Conservation (phyloP, 2,329 filamentous ascomycete species). For the Fusarium sp. region DNA sequence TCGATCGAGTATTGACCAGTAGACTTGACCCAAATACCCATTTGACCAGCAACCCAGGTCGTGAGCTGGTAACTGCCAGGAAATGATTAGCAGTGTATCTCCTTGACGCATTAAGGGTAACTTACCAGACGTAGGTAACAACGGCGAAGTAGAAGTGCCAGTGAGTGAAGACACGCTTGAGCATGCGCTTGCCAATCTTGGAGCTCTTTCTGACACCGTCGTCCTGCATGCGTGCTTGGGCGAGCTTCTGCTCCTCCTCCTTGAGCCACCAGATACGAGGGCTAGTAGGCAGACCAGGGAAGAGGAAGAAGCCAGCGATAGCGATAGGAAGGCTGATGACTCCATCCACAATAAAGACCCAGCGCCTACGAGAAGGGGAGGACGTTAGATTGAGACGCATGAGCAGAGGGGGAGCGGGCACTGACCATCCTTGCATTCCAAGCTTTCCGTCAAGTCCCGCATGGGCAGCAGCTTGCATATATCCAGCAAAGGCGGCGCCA, state of each 20-base stretch:
- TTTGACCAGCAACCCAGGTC: neutral
- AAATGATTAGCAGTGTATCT: neutral
- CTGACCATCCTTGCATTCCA: neutral
- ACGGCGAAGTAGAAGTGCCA: slow-evolving; percentile 47
- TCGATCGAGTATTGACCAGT: neutral
- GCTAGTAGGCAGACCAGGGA: slow-evolving; percentile 43
- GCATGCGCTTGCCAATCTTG: slow-evolving; percentile 43
- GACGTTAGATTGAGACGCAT: neutral
- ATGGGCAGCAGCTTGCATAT: slow-evolving; percentile 35
- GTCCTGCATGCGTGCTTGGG: slow-evolving; percentile 39
- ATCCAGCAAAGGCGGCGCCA: slow-evolving; percentile 30
- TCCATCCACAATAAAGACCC: slow-evolving; percentile 52
- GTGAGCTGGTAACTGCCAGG: neutral
- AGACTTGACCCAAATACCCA: neutral
- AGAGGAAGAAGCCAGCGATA: slow-evolving; percentile 44
- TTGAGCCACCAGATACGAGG: slow-evolving; percentile 43
- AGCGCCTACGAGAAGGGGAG: slow-evolving; percentile 32
- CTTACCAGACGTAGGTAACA: slow-evolving; percentile 37
- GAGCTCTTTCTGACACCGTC: slow-evolving; percentile 37
- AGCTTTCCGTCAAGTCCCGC: slow-evolving; percentile 24
- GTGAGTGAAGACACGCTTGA: slow-evolving; percentile 40
- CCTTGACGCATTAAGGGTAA: neutral
- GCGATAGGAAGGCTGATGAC: slow-evolving; percentile 48
- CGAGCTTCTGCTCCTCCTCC: slow-evolving; percentile 40
- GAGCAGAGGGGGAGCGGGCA: neutral